A percentile compares a stretch with the other conserved stretches of the same genome.
Conservation (phyloP, 495 filamentous ascomycete species). For the Talaromyces proteolyticus region DNA sequence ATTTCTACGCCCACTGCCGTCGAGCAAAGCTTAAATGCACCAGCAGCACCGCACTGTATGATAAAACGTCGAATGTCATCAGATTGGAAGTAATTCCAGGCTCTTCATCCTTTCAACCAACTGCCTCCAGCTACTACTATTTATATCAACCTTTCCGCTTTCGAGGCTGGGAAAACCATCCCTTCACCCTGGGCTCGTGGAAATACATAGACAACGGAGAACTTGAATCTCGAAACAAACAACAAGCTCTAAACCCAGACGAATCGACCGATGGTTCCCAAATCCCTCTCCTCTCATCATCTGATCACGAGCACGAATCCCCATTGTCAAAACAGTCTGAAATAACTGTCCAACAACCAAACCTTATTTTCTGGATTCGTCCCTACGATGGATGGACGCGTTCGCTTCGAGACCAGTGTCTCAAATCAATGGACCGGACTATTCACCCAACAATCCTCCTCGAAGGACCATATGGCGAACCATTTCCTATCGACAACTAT, state of each 20-base stretch:
- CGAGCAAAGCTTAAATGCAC: constrained; percentile 17
- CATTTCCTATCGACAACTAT: constrained; percentile 39
- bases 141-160: constrained; percentile 45
- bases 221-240: not conserved
- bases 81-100: constrained; percentile 37
- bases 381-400: constrained; percentile 46
- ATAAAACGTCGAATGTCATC: constrained; percentile 43
- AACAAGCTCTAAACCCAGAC: no score
- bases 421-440: constrained; percentile 12
- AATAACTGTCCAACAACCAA: constrained; percentile 6
- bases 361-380: constrained; percentile 38
- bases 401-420: constrained; percentile 32
- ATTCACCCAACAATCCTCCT: constrained; percentile 31
- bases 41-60: constrained; percentile 34
- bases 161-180: constrained; percentile 53
- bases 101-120: constrained; percentile 23
- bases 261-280: constrained; percentile 24
- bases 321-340: not conserved
- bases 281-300: constrained; percentile 24
- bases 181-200: constrained; percentile 51
- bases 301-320: not conserved
- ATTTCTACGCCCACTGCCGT: constrained; percentile 23
- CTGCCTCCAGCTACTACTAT: constrained; percentile 51
- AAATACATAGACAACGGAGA: constrained; percentile 10
- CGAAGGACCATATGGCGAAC: constrained; percentile 55